Evolutionary conservation across 495 filamentous ascomycete species (phyloP), one percentile per base, ranked within the genome.

Genomic region (Penicillium cinerascens): DNA sequence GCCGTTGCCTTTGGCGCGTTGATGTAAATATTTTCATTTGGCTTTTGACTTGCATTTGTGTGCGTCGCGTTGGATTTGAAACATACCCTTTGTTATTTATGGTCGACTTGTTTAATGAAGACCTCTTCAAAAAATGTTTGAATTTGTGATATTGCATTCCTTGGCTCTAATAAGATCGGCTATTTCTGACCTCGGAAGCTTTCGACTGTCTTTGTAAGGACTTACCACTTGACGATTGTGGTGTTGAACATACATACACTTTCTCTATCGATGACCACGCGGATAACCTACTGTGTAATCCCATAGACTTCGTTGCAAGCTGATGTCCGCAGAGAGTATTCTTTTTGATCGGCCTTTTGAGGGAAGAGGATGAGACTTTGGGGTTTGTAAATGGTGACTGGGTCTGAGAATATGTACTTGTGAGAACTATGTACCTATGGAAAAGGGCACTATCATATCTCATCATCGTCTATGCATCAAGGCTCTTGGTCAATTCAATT

Each of bases 401-500:
- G 2, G 22, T 23, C 2, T 23, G 6, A 6, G 3, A 23, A 23
- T n/a, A n/a, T 23, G 22, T 23, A 23, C 22, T 6, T 6, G n/a
- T n/a, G 15, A 10, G 7, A 20, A 20, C 37, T 39, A 39, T 39
- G 18, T 39, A 39, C 37, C n/a, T 39, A 39, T 39, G 7, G 6
- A 39, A 9, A 18, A 11, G 6, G 6, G 7, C 0, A 18, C 6
- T 18, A 20, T 17, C 27, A 29, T 22, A 1, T 18, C 23, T 47
- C 23, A 8, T n/a, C 10, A 26, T 29, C 1, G 21, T 20, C 13
- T 33, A 38, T 35, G 26, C 44, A 18, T 55, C 48, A 44, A 64
- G 11, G 8, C 55, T 48, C 25, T 26, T 39, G 20, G 57, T 43
- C 42, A 84, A 77, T 21, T 66, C 65, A 47, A 79, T 54, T 23